Base-by-base conservation (phyloP, 2,329 filamentous ascomycete species). In the Penicillium psychrosexuale region DNA sequence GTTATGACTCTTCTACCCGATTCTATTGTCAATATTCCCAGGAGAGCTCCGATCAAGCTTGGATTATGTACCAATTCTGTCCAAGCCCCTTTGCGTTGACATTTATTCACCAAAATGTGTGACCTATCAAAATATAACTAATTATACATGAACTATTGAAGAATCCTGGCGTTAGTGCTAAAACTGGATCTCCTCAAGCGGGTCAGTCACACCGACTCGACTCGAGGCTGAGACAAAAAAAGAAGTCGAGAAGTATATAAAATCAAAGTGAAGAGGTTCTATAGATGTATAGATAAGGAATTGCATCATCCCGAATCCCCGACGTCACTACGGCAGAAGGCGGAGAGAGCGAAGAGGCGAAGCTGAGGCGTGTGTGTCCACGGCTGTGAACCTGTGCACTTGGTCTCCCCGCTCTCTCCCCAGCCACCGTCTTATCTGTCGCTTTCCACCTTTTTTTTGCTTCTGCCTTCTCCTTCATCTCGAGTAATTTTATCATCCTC, bases 311-410 rank as follows among this genome's bases (percentile, higher is more conserved):
- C 27, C 46, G 44, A 61, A 36, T 56, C 39, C 44, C 34, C 55
- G 58, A 61, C 61, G 62, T 64, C 62, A 63, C 58, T 33, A 47
- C 43, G 47, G 51, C 57, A 40, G 50, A 61, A 59, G 58, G 60
- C 60, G 60, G 56, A 59, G 57, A 58, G 53, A 54, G 56, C 54
- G 51, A 53, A 24, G 51, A 55, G 54, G 56, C 19, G 50, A 38
- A 53, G 19, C 42, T 53, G 27, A 39, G 17, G 22, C 22, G 22
- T 48, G 53, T 45, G 54, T 38, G 44, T 33, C 42, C 42, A 31
- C 28, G 42, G 42, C 13, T 49, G 44, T 19, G 17, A 17, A 22
- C 45, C 51, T 49, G 44, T 19, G 17, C 15, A 30, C 45, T 54
- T 34, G 52, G 53, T 52, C 47, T 50, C 51, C 47, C 47, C 55